These are phyloP conservation scores for Leccinum pellstonianum DNA, from an alignment of 768 basidiomycete species.

Conservation along the genomic window DNA sequence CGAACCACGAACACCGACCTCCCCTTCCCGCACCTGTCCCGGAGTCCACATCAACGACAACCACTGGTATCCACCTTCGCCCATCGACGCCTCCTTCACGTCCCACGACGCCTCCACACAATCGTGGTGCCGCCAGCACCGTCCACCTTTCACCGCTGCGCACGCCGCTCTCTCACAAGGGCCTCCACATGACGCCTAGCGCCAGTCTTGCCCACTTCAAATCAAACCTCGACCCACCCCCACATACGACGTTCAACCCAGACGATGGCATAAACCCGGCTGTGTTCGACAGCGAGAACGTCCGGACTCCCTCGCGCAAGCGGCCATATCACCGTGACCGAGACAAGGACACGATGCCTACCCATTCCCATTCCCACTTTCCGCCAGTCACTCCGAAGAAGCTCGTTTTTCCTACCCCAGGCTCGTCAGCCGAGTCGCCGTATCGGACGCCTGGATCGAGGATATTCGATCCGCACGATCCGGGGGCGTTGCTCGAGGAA, in stretches of 20 bases:
- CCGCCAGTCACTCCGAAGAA: conserved; percentile 47
- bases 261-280: conserved; percentile 37
- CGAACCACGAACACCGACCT: conserved; percentile 14
- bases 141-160: conserved; percentile 54
- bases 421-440: conserved; percentile 36
- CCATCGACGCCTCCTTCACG: conserved; percentile 39
- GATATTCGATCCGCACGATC: conserved; percentile 73
- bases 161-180: conserved; percentile 70
- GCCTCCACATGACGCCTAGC: conserved; percentile 67
- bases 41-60: conserved; percentile 18
- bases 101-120: conserved; percentile 40
- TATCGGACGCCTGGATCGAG: conserved; percentile 49
- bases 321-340: conserved; percentile 33
- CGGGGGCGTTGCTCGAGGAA: conserved; percentile 64
- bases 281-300: conserved; percentile 35
- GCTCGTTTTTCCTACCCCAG: conserved; percentile 34
- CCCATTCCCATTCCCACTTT: conserved; percentile 12
- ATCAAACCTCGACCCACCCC: conserved; percentile 64
- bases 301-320: conserved; percentile 47
- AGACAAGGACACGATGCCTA: conserved; percentile 20
- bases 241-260: conserved; percentile 30
- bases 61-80: conserved; percentile 14
- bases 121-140: conserved; percentile 23
- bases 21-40: conserved; percentile 29
- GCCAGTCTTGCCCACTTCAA: conserved; percentile 69